phyloP scores from a whole-genome alignment of 257 asterid genomes.

The Echium plantagineum region DNA sequence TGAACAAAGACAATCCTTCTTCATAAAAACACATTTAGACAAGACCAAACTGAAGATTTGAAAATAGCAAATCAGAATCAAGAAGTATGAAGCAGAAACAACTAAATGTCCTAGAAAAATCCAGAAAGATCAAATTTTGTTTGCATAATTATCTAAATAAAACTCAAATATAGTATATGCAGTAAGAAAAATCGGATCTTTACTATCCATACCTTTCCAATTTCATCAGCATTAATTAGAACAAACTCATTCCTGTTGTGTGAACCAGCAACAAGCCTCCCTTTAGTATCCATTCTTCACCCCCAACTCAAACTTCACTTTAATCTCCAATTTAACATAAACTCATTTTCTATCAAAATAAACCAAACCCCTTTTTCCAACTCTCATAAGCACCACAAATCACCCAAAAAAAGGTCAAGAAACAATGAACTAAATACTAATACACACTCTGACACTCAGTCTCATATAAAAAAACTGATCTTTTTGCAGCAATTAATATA shows the following conservation, averaged over 20 bases:
- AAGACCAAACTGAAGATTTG: slow-evolving; percentile 8
- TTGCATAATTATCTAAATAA: slow-evolving; percentile 1
- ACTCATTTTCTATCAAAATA: background rate
- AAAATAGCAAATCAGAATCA: slow-evolving; percentile 9
- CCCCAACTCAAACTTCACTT: slow-evolving; percentile 2
- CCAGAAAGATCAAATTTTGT: background rate
- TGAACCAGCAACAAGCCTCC: slow-evolving; percentile 96
- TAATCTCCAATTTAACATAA: background rate
- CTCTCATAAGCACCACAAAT: too few relatives aligned
- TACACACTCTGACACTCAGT: slow-evolving; percentile 8
- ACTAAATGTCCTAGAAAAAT: slow-evolving; percentile 9
- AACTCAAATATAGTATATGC: slow-evolving; percentile 1
- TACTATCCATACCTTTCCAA: slow-evolving; percentile 60
- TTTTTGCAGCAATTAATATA: background rate
- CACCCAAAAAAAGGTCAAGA: too few relatives aligned
- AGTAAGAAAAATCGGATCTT: background rate
- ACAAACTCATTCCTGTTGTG: slow-evolving; percentile 95
- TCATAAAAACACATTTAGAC: too few relatives aligned
- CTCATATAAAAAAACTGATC: background rate
- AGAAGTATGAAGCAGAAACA: background rate
- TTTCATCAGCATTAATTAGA: slow-evolving; percentile 93
- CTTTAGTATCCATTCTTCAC: slow-evolving; percentile 70
- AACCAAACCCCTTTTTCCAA: too few relatives aligned
- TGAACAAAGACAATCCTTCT: slow-evolving; percentile 6
- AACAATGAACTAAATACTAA: background rate